Evolutionary conservation across 805 yeast species (phyloP), one percentile per base, ranked within the genome.

Genomic region (Wickerhamiella hasegawae): DNA sequence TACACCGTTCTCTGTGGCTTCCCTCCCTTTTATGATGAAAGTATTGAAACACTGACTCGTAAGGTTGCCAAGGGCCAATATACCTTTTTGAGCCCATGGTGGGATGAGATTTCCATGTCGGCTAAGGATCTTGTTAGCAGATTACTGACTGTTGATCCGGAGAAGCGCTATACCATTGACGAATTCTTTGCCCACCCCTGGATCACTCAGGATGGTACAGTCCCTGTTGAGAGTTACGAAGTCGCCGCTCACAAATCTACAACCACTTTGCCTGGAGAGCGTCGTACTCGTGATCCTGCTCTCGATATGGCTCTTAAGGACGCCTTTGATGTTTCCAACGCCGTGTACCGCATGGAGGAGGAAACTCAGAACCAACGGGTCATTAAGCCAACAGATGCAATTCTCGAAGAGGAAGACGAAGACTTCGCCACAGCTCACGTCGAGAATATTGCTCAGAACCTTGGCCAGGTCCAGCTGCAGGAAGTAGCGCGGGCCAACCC

Each of bases 1-100:
- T 90, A 90, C 53, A 90, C 97, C 0, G 62, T 90, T 29, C 61
- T 90, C 24, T 90, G 97, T 60, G 98, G 98, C 3, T 90, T 90
- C 59, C 98, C 98, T 1, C 98, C 98, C 4, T 90, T 90, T 52
- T 90, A 84, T 56, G 92, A 82, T 51, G 90, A 80, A 50, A 61
- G 74, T 40, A 76, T 76, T 41, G 85, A 77, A 40, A 64, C 68
- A 2, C 63, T 80, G 40, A 79, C 92, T 4, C 77, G 71, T 44
- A 77, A 79, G 46, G 85, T 80, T 17, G 81, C 85, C n/a, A 62
- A 61, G 40, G 92, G 90, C 25, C 78, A 78, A 49, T 80, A 66
- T 52, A 73, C 79, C 10, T 80, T 80, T 45, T 59, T 80, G 45
- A 62, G 72, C 24, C 92, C 92, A 1, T 80, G 92, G 92, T 80